A percentile compares a stretch with the other conserved stretches of the same genome.
phyloP scores from a whole-genome alignment of 2,329 filamentous ascomycete species.

The Verticillium isaacii region DNA sequence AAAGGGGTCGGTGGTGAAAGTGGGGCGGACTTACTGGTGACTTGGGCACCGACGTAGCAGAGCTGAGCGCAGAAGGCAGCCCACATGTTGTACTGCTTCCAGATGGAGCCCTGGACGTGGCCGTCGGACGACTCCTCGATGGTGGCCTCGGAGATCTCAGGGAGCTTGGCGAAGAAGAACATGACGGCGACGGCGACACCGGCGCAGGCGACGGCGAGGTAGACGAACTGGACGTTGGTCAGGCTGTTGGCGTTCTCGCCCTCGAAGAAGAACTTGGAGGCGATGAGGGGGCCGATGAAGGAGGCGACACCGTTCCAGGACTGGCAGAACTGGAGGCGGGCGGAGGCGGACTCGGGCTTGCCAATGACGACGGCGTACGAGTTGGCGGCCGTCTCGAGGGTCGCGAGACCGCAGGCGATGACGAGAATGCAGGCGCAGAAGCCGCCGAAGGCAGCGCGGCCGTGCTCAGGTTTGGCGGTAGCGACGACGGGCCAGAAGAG shows the following conservation, averaged over 20 bases:
- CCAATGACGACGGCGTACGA: slow-evolving; percentile 53
- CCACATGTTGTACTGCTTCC: slow-evolving; percentile 71
- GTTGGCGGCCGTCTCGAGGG: slow-evolving; percentile 74
- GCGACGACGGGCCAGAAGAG: slow-evolving; percentile 49
- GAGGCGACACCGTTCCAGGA: slow-evolving; percentile 50
- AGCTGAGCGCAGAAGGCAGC: slow-evolving; percentile 74
- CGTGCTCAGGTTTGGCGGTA: slow-evolving; percentile 36
- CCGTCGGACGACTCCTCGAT: slow-evolving; percentile 27
- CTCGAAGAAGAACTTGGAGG: slow-evolving; percentile 68
- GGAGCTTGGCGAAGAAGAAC: slow-evolving; percentile 65
- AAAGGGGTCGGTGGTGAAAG: too few species aligned
- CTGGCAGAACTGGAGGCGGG: slow-evolving; percentile 49
- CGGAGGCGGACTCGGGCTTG: slow-evolving; percentile 46
- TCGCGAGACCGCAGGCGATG: slow-evolving; percentile 67
- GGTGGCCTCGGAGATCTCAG: slow-evolving; percentile 60
- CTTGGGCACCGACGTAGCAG: slow-evolving; percentile 71
- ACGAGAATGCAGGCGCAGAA: slow-evolving; percentile 72
- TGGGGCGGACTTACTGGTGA: slow-evolving; percentile 32
- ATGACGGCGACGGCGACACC: slow-evolving; percentile 60
- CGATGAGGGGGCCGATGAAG: slow-evolving; percentile 64
- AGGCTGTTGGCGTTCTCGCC: slow-evolving; percentile 49
- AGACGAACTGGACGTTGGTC: slow-evolving; percentile 71
- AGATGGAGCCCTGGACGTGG: slow-evolving; percentile 55
- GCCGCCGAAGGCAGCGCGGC: slow-evolving; percentile 56
- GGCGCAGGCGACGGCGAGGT: slow-evolving; percentile 67